These are phyloP conservation scores for Penicillium mononematosum DNA, from an alignment of 495 filamentous ascomycete species.

Conservation along the genomic window DNA sequence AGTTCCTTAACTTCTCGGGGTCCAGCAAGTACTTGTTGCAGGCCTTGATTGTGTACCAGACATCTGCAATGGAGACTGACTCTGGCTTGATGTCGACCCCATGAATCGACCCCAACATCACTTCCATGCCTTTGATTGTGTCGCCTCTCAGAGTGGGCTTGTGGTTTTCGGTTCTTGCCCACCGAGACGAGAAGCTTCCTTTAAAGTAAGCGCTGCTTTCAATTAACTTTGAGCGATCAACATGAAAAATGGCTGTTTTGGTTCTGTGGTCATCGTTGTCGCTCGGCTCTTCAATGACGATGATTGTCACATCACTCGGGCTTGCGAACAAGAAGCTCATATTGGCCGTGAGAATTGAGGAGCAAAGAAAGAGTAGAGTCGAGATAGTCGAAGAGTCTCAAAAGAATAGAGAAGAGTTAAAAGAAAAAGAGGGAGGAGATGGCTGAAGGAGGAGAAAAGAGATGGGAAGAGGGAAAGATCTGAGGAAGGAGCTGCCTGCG, in stretches of 20 bases:
- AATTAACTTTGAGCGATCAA: neutral
- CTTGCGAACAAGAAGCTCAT: neutral
- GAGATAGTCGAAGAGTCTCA: neutral
- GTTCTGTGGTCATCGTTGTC: neutral
- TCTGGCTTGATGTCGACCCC: neutral
- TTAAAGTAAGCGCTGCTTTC: neutral
- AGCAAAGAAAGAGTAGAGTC: neutral
- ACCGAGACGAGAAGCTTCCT: neutral
- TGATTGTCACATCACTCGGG: neutral
- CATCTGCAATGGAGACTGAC: neutral
- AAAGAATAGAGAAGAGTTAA: neutral
- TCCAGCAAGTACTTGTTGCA: neutral
- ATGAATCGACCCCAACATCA: neutral
- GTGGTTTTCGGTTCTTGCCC: neutral
- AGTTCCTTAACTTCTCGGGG: neutral
- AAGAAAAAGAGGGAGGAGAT: neutral
- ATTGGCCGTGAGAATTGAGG: neutral
- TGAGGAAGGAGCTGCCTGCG: neutral
- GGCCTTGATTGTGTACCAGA: neutral
- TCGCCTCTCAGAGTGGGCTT: neutral
- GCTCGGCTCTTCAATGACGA: neutral
- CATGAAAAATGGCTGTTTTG: neutral
- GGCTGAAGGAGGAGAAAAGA: neutral
- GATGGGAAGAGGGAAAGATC: neutral
- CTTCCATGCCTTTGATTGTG: neutral